Conservation (phyloP, 2,329 filamentous ascomycete species). For the Falciphora oryzae region DNA sequence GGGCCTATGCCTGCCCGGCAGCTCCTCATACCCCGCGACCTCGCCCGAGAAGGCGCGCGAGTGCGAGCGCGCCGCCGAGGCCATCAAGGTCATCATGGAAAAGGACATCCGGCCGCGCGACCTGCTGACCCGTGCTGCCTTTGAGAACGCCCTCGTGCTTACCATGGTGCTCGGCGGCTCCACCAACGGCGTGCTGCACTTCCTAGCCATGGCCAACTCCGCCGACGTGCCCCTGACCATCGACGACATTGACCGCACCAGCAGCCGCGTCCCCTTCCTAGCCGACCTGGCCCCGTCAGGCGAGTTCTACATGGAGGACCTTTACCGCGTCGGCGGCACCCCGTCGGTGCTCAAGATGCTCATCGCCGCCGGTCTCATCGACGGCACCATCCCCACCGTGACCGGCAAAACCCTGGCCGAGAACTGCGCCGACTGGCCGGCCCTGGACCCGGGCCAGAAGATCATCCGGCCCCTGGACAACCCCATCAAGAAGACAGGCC, state of each 20-base stretch:
- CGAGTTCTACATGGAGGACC: conserved; percentile 76
- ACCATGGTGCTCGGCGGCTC: conserved; percentile 90
- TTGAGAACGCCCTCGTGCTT: conserved; percentile 84
- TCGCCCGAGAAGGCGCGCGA: conserved; percentile 82
- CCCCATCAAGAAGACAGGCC: conserved; percentile 76
- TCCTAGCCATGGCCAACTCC: conserved; percentile 84
- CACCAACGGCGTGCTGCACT: conserved; percentile 84
- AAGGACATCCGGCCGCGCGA: conserved; percentile 76
- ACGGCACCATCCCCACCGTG: conserved; percentile 73
- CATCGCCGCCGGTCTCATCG: conserved; percentile 67
- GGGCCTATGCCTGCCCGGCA: conserved; percentile 76
- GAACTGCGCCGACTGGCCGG: conserved; percentile 73
- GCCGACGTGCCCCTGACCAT: conserved; percentile 71
- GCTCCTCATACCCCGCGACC: conserved; percentile 74
- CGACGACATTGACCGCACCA: conserved; percentile 77
- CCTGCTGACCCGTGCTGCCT: conserved; percentile 71
- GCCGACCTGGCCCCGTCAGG: conserved; percentile 81
- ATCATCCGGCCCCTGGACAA: conserved; percentile 72
- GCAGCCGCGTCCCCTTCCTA: conserved; percentile 77
- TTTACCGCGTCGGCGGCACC: conserved; percentile 80
- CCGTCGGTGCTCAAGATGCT: conserved; percentile 82
- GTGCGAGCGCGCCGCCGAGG: conserved; percentile 73
- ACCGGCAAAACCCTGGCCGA: conserved; percentile 80
- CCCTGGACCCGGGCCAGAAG: conserved; percentile 69
- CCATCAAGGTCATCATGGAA: conserved; percentile 74